These are phyloP conservation scores for Ophiocytium majus DNA, from an alignment of 352 stramenopile genomes.

Conservation along the genomic window DNA sequence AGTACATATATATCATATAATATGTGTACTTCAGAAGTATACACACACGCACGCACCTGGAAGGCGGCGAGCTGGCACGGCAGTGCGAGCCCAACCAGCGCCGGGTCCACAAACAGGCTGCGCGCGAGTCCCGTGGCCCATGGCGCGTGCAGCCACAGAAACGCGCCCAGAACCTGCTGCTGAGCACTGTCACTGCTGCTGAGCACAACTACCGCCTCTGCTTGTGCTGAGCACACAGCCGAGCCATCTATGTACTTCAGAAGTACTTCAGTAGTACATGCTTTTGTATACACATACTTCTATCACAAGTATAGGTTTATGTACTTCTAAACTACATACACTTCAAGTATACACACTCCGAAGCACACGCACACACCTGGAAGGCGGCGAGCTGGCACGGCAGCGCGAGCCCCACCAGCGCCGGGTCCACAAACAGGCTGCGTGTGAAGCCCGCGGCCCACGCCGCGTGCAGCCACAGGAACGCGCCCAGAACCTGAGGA, in stretches of 20 bases:
- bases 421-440: slow-evolving; percentile 61
- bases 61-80: slow-evolving; percentile 80
- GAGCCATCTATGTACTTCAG: too few species aligned
- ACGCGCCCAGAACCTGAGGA: slow-evolving; percentile 66
- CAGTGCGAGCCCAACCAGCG: slow-evolving; percentile 61
- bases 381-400: slow-evolving; percentile 80
- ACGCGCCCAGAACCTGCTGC: slow-evolving; percentile 66
- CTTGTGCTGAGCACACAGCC: too few species aligned
- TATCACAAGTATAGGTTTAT: too few species aligned
- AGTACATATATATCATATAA: too few species aligned
- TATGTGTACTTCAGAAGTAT: too few species aligned
- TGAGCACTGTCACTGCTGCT: slow-evolving; percentile 48
- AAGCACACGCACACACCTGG: slow-evolving; percentile 49
- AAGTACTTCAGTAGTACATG: too few species aligned
- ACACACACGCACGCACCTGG: too few species aligned
- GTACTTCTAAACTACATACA: neutral
- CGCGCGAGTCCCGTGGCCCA: slow-evolving; percentile 81
- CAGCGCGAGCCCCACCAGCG: slow-evolving; percentile 62
- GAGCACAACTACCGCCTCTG: too few species aligned
- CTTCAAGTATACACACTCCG: neutral
- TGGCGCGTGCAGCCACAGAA: slow-evolving; percentile 78
- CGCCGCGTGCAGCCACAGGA: slow-evolving; percentile 78
- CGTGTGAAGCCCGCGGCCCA: slow-evolving; percentile 81
- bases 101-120: slow-evolving; percentile 61
- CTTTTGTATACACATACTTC: too few species aligned